A percentile compares a stretch with the other conserved stretches of the same genome.
Conservation (phyloP, 495 filamentous ascomycete genomes). For the Neurospora terricola region DNA sequence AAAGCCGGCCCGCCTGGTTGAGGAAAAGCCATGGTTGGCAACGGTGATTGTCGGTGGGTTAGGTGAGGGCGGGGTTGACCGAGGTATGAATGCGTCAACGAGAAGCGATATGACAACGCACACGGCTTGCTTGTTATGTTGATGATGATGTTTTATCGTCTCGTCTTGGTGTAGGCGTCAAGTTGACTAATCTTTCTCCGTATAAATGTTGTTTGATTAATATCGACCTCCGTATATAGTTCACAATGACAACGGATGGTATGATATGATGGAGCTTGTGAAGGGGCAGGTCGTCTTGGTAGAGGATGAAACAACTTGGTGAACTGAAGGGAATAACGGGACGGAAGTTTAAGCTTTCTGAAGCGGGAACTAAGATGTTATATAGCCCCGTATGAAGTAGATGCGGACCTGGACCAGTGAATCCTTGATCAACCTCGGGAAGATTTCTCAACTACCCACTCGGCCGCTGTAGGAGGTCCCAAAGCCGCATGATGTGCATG, state of each 20-base stretch:
- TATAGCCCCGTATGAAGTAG: not conserved
- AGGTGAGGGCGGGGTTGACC: not conserved
- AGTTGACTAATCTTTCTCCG: not conserved
- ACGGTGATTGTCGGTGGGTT: not conserved
- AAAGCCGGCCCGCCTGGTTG: constrained; percentile 12
- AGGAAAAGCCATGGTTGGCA: constrained; percentile 17
- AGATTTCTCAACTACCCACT: not conserved
- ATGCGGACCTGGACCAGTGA: not conserved
- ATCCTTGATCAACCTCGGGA: not conserved
- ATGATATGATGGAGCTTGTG: not conserved
- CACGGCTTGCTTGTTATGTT: not conserved
- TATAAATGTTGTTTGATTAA: not conserved
- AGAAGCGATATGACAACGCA: not conserved
- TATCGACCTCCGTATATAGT: not conserved
- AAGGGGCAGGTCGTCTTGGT: not conserved
- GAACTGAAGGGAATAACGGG: not conserved
- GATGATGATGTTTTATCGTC: not conserved
- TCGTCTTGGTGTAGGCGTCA: not conserved
- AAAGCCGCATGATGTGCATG: constrained; percentile 15
- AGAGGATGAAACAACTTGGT: not conserved
- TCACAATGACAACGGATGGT: not conserved
- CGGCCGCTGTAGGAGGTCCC: constrained; percentile 1
- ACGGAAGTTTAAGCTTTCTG: not conserved
- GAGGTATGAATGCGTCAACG: not conserved
- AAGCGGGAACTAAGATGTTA: not conserved